Evolutionary conservation across 148 eudicot genomes (phyloP).

Genomic region (Camellia granthamiana): DNA sequence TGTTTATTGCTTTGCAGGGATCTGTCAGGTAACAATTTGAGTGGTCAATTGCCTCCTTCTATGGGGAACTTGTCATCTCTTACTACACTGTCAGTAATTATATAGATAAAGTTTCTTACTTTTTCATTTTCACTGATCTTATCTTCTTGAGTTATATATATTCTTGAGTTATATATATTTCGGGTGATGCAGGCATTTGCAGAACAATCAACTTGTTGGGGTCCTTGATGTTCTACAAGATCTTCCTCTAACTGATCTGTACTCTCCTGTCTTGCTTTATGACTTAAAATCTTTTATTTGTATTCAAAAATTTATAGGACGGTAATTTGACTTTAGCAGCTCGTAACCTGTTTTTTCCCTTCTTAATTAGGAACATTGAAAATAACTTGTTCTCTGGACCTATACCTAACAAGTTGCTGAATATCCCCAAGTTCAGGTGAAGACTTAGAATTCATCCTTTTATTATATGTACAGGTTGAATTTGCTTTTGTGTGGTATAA

Average conservation of each 20-base stretch:
- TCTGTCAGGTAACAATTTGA: constrained; percentile 71
- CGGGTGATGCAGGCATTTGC: constrained; percentile 62
- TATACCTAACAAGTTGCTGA: constrained; percentile 64
- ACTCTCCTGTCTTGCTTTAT: constrained; percentile 18
- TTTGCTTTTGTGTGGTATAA: not conserved
- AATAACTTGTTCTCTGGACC: constrained; percentile 94
- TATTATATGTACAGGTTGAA: not conserved
- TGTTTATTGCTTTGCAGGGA: constrained; percentile 50
- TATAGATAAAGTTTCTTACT: constrained; percentile 1
- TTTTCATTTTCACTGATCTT: not conserved
- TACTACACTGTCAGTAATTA: constrained; percentile 62
- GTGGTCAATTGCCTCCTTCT: constrained; percentile 77
- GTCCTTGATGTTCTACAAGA: constrained; percentile 69
- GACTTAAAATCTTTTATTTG: no score
- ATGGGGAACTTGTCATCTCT: constrained; percentile 67
- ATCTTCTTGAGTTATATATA: no score
- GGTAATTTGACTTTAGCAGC: not conserved
- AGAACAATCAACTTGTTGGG: constrained; percentile 76
- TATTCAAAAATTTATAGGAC: no score
- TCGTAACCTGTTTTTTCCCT: not conserved
- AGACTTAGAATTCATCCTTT: not conserved
- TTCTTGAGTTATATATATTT: not conserved
- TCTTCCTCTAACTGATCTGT: constrained; percentile 75
- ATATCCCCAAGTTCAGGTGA: constrained; percentile 82
- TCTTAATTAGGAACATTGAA: constrained; percentile 62